Conservation (phyloP, 768 basidiomycete genomes). For the Lyophyllum semitale region DNA sequence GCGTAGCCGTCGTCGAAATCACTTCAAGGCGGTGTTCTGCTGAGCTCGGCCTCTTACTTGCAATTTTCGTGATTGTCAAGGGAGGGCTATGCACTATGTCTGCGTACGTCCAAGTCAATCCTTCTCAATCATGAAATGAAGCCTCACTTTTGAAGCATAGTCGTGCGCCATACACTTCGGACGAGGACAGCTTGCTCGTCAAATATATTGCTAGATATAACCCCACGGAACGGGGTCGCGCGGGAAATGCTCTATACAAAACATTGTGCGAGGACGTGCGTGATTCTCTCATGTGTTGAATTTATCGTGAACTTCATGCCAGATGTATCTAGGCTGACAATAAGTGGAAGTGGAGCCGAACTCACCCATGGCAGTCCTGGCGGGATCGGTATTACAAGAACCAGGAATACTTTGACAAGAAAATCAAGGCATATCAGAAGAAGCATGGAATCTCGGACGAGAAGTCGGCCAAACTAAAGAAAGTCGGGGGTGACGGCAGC, state of each 20-base stretch:
- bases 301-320: neutral
- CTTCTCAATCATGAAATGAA: neutral
- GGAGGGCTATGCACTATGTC: constrained; percentile 8
- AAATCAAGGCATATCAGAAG: constrained; percentile 41
- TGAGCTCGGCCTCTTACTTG: neutral
- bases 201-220: constrained; percentile 54
- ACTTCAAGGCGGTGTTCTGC: neutral
- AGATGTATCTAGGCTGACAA: constrained; percentile 29
- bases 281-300: constrained; percentile 8
- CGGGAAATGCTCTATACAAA: constrained; percentile 47
- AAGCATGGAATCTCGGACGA: constrained; percentile 25
- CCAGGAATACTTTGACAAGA: constrained; percentile 36
- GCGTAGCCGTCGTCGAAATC: neutral
- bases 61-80: neutral
- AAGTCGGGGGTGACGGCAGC: neutral
- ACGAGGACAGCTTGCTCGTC: constrained; percentile 44
- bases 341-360: constrained; percentile 52
- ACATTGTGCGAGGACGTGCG: constrained; percentile 48
- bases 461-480: constrained; percentile 8
- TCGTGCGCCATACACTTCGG: constrained; percentile 30
- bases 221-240: constrained; percentile 40
- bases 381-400: constrained; percentile 59
- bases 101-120: neutral
- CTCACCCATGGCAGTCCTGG: constrained; percentile 66
- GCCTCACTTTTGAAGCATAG: constrained; percentile 1